Percentiles rank a stretch among this genome's conserved stretches.
Conservation (phyloP, 208 protist genomes). For the Histomonas meleagridis region DNA sequence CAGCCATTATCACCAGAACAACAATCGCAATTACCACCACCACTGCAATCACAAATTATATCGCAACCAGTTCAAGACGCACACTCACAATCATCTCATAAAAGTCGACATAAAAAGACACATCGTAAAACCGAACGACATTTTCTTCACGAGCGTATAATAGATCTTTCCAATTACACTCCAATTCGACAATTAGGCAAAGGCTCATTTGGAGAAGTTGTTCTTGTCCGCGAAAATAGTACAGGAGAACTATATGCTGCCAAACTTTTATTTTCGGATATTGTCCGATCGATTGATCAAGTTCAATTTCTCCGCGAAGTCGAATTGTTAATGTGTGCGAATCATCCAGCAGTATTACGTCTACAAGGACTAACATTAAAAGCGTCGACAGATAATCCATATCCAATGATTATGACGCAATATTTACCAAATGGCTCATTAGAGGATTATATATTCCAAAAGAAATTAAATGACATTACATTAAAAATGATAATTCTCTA, state of each 20-base stretch:
- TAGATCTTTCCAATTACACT: too few relatives aligned
- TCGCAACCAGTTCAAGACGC: too few relatives aligned
- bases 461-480: not conserved
- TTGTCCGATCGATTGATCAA: too few relatives aligned
- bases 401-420: not conserved
- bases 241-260: not conserved
- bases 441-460: not conserved
- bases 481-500: not conserved
- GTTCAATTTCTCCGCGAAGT: not conserved
- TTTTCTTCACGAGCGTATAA: too few relatives aligned
- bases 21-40: too few relatives aligned
- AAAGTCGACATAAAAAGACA: too few relatives aligned
- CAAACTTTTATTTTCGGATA: too few relatives aligned
- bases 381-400: not conserved
- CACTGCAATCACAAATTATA: too few relatives aligned
- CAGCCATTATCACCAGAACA: too few relatives aligned
- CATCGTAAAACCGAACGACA: too few relatives aligned
- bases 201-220: not conserved
- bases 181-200: not conserved
- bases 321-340: not conserved
- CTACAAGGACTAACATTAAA: not conserved
- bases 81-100: too few relatives aligned
- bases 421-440: not conserved
- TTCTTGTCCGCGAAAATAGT: not conserved
- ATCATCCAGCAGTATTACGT: not conserved